Percentiles rank a stretch among this genome's conserved stretches.
These are phyloP conservation scores for Penicillium sp. DNA, from an alignment of 2,329 filamentous ascomycete genomes.

Conservation along the genomic window DNA sequence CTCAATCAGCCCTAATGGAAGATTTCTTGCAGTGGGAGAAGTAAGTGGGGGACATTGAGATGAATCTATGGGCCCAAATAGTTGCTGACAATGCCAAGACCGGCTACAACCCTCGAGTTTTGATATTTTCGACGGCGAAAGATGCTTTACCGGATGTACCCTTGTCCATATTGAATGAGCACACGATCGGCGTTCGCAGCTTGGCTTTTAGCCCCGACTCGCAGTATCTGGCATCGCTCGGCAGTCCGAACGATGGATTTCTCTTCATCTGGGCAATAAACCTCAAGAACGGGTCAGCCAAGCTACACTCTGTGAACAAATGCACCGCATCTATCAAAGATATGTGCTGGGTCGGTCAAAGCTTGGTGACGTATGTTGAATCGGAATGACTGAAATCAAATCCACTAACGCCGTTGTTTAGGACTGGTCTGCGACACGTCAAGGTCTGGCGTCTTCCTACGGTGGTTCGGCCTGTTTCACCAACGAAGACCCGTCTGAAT, in stretches of 20 bases:
- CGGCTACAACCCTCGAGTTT: constrained; percentile 83
- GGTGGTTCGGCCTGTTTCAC: constrained; percentile 51
- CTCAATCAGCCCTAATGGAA: constrained; percentile 80
- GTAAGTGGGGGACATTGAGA: constrained; percentile 37
- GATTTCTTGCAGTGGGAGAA: constrained; percentile 86
- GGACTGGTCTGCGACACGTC: constrained; percentile 79
- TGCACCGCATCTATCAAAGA: constrained; percentile 82
- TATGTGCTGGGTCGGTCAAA: constrained; percentile 87
- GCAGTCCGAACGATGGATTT: constrained; percentile 86
- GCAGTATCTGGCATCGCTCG: constrained; percentile 80
- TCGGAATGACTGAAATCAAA: background rate
- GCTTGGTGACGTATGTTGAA: constrained; percentile 63
- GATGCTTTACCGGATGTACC: constrained; percentile 77
- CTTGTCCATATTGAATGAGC: constrained; percentile 80
- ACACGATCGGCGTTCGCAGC: constrained; percentile 81
- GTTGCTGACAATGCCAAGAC: constrained; percentile 52
- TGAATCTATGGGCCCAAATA: background rate
- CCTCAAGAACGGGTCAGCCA: constrained; percentile 72
- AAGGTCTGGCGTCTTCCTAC: constrained; percentile 91
- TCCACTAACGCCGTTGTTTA: constrained; percentile 17
- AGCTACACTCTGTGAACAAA: constrained; percentile 79
- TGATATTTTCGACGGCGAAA: constrained; percentile 76
- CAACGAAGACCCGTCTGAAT: constrained; percentile 59
- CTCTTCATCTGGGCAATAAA: constrained; percentile 88
- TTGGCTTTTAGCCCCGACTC: constrained; percentile 88